Base-by-base conservation (phyloP, 129 eudicot genomes). In the Lactuca saligna region DNA sequence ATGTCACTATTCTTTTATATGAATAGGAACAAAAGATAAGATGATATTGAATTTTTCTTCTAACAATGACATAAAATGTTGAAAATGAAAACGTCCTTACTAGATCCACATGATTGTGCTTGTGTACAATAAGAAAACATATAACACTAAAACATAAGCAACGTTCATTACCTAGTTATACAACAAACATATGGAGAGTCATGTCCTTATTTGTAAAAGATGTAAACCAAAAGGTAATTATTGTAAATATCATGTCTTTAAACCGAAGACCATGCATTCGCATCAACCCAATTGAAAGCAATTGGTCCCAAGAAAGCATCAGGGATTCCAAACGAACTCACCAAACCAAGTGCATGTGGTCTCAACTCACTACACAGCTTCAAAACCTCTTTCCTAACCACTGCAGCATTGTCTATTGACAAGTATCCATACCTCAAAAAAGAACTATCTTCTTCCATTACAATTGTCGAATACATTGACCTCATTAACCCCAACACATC, bases 271-370 rank as follows among this genome's bases (percentile, higher is more conserved):
- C 85, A 89, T 51, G 95, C 20, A 72, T 93, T 93, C 6, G 97
- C 90, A 7, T 82, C 88, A 55, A 93, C 54, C 99, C 97, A 93
- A 31, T 93, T 79, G 68, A 89, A 93, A 9, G 90, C 97, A 3
- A 93, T 81, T 4, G 99, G 99, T 55, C 90, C 81, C 78, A 93
- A 81, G 63, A 93, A 86, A 66, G 95, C 93, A 80, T 89, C 97
- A 2, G 97, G 97, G 54, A 93, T 89, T 49, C 99, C 99, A 17
- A 89, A 87, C 49, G 97, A 89, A 68, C 77, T 79, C 66, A 93
- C 95, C 78, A 93, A 74, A 13, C 82, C 55, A 54, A 93, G 95
- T 39, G 99, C 97, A 76, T 81, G 90, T n/a, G 97, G 98, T 57
- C 96, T 83, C 16, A 86, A 56, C 68, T 89, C 98, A 59, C 78